Conservation (phyloP, 1,139 yeast genomes). For the Blastobotrys niveus region DNA sequence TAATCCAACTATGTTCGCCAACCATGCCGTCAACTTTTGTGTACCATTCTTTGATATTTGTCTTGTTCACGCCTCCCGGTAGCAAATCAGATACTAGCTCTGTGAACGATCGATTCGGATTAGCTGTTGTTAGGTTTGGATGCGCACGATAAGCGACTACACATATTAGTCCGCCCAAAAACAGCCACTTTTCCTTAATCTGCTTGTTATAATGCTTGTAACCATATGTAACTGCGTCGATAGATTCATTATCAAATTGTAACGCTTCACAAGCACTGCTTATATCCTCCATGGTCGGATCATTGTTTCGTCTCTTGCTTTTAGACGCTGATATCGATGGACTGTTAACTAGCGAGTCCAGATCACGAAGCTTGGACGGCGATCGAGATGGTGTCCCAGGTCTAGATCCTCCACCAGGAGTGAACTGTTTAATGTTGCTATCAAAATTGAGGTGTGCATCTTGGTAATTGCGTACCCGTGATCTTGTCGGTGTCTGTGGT, state of each 20-base stretch:
- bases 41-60: conserved; percentile 11
- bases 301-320: conserved; percentile 10
- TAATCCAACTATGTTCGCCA: conserved; percentile 35
- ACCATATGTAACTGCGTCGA: conserved; percentile 31
- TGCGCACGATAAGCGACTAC: conserved; percentile 32
- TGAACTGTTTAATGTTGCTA: background rate
- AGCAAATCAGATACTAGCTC: conserved; percentile 11
- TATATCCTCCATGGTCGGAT: conserved; percentile 23
- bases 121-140: conserved; percentile 24
- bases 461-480: conserved; percentile 1
- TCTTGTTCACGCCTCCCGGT: conserved; percentile 11
- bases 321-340: conserved; percentile 6
- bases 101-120: conserved; percentile 11
- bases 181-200: conserved; percentile 36
- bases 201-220: conserved; percentile 30
- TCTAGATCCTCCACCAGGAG: conserved; percentile 14
- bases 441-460: conserved; percentile 7
- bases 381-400: conserved; percentile 7
- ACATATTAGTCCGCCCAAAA: conserved; percentile 32
- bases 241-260: conserved; percentile 23
- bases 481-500: conserved; percentile 11
- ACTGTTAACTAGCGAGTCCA: conserved; percentile 3
- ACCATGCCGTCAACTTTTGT: conserved; percentile 26
- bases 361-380: conserved; percentile 9
- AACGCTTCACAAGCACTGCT: conserved; percentile 23